These are phyloP conservation scores for Chlamydomonas sp. DNA, from an alignment of 139 green algal genomes.

Conservation along the genomic window DNA sequence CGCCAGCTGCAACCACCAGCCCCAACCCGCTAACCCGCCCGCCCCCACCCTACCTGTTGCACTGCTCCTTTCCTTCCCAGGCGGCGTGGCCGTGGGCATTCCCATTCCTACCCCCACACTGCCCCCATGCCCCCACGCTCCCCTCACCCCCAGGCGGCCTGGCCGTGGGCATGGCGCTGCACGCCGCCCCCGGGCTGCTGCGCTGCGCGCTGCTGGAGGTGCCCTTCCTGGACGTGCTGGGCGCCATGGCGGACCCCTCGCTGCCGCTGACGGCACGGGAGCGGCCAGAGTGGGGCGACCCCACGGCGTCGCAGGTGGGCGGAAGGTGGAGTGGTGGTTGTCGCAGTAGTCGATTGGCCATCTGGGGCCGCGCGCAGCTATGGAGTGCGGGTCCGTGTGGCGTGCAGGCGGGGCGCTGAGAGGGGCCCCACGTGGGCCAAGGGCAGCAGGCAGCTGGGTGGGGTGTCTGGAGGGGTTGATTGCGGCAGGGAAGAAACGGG, in stretches of 20 bases:
- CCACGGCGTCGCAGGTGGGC: conserved; percentile 33
- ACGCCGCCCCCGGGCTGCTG: conserved; percentile 8
- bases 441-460: neutral
- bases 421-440: neutral
- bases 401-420: neutral
- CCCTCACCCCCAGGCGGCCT: conserved; percentile 31
- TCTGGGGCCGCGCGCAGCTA: too few species aligned
- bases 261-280: conserved; percentile 68
- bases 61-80: too few species aligned
- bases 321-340: too few species aligned
- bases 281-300: conserved; percentile 72
- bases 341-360: too few species aligned
- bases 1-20: too few species aligned
- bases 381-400: too few species aligned
- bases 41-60: too few species aligned
- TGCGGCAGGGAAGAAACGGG: neutral
- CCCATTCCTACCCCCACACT: neutral
- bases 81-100: too few species aligned
- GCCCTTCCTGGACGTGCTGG: conserved; percentile 68
- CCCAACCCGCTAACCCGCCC: too few species aligned
- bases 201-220: conserved; percentile 57
- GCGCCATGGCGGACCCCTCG: conserved; percentile 50
- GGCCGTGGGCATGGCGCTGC: conserved; percentile 13
- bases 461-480: neutral
- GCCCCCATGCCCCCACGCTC: neutral